Base-by-base conservation (phyloP, 768 basidiomycete species). In the Mycena amicta region DNA sequence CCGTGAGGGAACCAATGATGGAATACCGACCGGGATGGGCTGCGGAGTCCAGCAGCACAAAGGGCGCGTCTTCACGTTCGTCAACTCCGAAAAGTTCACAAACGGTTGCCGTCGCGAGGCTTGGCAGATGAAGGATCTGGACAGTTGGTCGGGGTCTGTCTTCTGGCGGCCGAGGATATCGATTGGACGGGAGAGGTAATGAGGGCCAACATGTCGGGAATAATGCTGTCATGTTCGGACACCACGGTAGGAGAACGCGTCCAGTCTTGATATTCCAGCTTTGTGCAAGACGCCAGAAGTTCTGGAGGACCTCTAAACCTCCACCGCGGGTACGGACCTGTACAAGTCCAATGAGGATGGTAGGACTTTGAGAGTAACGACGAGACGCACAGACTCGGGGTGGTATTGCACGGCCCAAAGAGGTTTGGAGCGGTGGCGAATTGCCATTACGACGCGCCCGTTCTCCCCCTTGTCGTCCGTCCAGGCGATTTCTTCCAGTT, bases 331-430 rank as follows among this genome's bases (percentile, higher is more conserved):
- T 93, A 63, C 88, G 80, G n/a, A n/a, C n/a, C n/a, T n/a, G n/a
- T n/a, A n/a, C n/a, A n/a, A n/a, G n/a, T n/a, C n/a, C n/a, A n/a
- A n/a, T n/a, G n/a, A n/a, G n/a, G n/a, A n/a, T n/a, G n/a, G n/a
- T n/a, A n/a, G n/a, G n/a, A n/a, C n/a, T n/a, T n/a, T n/a, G n/a
- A n/a, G n/a, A n/a, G n/a, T n/a, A n/a, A n/a, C n/a, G n/a, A n/a
- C n/a, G n/a, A n/a, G n/a, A n/a, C n/a, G n/a, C 3, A 89, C 83
- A 3, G 92, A 93, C 68, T 93, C 92, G 5, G 92, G 92, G 68
- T 94, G 92, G 69, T 93, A 94, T 67, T 94, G 92, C 23, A 94
- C 92, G 3, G 89, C 91, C 88, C 89, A 93, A 66, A 92, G 90
- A 3, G 92, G 92, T 59, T 78, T 81, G 23, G 64, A 71, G 50